Percentiles rank a stretch among this genome's conserved stretches.
These are phyloP conservation scores for Sphagnum tenellum DNA, from an alignment of 225 moss, liverwort and hornwort species.

Conservation along the genomic window DNA sequence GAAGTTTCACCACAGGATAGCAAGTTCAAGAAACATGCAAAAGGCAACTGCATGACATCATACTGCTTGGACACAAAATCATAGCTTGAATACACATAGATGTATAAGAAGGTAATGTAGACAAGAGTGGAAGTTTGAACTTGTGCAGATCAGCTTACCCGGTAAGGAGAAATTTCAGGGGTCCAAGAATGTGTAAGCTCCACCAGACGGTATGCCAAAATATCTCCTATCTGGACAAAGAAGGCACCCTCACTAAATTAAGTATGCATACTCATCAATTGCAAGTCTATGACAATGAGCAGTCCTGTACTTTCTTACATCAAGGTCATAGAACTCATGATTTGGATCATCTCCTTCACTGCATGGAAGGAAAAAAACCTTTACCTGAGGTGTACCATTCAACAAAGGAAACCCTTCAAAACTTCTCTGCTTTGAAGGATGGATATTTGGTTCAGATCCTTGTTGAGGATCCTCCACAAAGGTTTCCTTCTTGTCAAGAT, in stretches of 20 bases:
- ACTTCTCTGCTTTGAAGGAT: constrained; percentile 12
- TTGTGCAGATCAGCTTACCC: constrained; percentile 24
- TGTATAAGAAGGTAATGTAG: too few species aligned
- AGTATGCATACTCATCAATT: too few species aligned
- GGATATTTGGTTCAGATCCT: constrained; percentile 3
- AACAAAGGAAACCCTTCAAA: constrained; percentile 52
- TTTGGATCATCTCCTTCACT: too few species aligned
- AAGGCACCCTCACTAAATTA: neutral
- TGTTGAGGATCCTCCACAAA: neutral
- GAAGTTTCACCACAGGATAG: neutral
- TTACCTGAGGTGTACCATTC: constrained; percentile 49
- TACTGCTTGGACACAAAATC: too few species aligned
- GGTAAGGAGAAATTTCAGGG: constrained; percentile 74
- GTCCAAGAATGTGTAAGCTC: constrained; percentile 89
- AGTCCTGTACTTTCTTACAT: too few species aligned
- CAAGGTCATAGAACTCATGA: too few species aligned
- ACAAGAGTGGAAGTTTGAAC: too few species aligned
- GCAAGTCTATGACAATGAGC: too few species aligned
- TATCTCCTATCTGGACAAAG: constrained; percentile 59
- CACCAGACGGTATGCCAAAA: constrained; percentile 83
- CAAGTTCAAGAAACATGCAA: neutral
- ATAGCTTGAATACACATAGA: too few species aligned
- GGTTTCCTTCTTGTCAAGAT: constrained; percentile 20
- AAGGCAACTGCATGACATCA: too few species aligned
- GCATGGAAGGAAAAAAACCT: neutral